phyloP scores from a whole-genome alignment of 2,329 filamentous ascomycete species.

The Ophiosphaerella narmari region DNA sequence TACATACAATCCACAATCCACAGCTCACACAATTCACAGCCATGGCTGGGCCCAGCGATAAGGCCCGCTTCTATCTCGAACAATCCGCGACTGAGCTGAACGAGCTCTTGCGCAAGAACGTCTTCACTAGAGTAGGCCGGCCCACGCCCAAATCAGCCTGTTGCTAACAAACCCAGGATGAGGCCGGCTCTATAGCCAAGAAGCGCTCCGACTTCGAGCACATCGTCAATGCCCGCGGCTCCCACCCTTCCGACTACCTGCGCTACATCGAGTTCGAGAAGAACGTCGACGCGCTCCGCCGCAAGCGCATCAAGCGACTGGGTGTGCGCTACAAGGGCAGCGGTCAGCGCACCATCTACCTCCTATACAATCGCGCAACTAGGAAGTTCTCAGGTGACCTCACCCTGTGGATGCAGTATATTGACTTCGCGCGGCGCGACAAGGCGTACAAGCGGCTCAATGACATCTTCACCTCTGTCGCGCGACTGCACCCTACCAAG shows the following conservation, averaged over 20 bases:
- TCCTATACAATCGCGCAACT: slow-evolving; percentile 85
- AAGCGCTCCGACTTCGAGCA: slow-evolving; percentile 95
- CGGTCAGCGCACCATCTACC: slow-evolving; percentile 82
- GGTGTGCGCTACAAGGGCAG: slow-evolving; percentile 73
- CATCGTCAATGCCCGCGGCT: slow-evolving; percentile 78
- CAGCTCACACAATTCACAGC: slow-evolving; percentile 17
- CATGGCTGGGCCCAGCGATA: slow-evolving; percentile 88
- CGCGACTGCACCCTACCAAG: slow-evolving; percentile 85
- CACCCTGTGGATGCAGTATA: slow-evolving; percentile 86
- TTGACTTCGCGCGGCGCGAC: slow-evolving; percentile 76
- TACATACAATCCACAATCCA: background rate
- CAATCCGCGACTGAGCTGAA: slow-evolving; percentile 89
- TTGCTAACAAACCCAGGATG: slow-evolving; percentile 62
- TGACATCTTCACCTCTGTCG: slow-evolving; percentile 66
- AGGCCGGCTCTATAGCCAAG: slow-evolving; percentile 84
- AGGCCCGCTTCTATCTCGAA: slow-evolving; percentile 93
- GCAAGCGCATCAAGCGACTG: slow-evolving; percentile 80
- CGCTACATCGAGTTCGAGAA: slow-evolving; percentile 77
- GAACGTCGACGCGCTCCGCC: slow-evolving; percentile 72
- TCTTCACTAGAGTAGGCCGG: slow-evolving; percentile 74
- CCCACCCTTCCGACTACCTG: slow-evolving; percentile 75
- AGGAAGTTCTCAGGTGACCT: slow-evolving; percentile 81
- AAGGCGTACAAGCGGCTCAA: slow-evolving; percentile 64
- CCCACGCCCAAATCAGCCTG: background rate
- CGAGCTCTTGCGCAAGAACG: slow-evolving; percentile 87